These are phyloP conservation scores for Bruguiera parviflora DNA, from an alignment of 345 rosid genomes.

Conservation along the genomic window DNA sequence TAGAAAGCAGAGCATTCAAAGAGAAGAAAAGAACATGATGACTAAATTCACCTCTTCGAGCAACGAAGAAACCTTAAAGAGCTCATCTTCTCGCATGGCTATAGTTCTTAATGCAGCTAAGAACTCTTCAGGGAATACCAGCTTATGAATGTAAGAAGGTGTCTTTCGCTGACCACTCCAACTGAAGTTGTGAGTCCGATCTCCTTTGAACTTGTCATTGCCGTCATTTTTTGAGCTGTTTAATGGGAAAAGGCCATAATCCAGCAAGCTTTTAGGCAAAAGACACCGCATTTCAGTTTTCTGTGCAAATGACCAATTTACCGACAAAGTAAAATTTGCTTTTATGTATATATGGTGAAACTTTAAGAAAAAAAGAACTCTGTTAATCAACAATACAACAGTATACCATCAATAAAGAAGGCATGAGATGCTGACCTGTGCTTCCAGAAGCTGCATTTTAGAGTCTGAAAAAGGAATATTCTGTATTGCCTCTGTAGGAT, in stretches of 20 bases:
- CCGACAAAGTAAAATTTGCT: slow-evolving; percentile 9
- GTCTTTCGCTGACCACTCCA: slow-evolving; percentile 86
- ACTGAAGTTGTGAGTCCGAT: slow-evolving; percentile 50
- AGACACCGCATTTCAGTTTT: slow-evolving; percentile 81
- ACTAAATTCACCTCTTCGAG: slow-evolving; percentile 68
- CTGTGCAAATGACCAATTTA: slow-evolving; percentile 38
- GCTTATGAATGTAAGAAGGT: slow-evolving; percentile 67
- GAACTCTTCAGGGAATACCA: slow-evolving; percentile 82
- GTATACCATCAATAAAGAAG: no score
- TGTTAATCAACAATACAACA: neutral
- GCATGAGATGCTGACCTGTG: slow-evolving; percentile 51
- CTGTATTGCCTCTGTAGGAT: slow-evolving; percentile 81
- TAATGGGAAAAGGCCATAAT: slow-evolving; percentile 57
- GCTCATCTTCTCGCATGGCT: slow-evolving; percentile 73
- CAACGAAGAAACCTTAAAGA: slow-evolving; percentile 59
- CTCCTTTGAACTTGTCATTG: slow-evolving; percentile 20
- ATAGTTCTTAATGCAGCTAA: slow-evolving; percentile 78
- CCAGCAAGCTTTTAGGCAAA: slow-evolving; percentile 60
- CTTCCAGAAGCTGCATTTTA: slow-evolving; percentile 78
- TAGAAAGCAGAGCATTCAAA: neutral
- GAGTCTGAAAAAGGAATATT: slow-evolving; percentile 61
- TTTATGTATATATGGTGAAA: neutral
- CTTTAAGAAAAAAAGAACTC: neutral
- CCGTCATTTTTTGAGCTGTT: slow-evolving; percentile 33
- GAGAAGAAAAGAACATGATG: neutral